Conservation (phyloP, 441 rosid genomes). For the Dalechampia spathulata region DNA sequence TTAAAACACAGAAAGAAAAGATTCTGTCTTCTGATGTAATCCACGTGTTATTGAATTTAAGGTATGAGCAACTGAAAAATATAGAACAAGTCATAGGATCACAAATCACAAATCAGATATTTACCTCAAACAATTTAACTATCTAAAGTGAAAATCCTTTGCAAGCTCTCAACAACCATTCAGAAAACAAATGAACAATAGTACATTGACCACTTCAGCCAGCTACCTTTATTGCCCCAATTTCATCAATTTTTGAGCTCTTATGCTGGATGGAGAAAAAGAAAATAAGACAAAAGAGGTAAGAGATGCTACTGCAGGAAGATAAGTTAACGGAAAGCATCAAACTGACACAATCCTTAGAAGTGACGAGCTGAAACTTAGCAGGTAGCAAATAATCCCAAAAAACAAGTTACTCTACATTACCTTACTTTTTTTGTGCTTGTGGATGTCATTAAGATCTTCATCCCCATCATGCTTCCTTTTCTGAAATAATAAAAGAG, state of each 20-base stretch:
- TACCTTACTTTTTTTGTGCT: constrained; percentile 96
- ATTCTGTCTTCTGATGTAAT: too few species aligned
- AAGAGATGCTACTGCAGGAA: too few species aligned
- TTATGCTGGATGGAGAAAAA: constrained; percentile 63
- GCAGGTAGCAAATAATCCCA: too few species aligned
- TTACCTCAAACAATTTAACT: constrained; percentile 40
- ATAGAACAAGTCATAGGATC: neutral
- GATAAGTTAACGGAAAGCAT: too few species aligned
- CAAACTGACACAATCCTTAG: too few species aligned
- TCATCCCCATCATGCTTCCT: constrained; percentile 94
- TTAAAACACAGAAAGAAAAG: neutral
- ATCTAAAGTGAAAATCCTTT: constrained; percentile 24
- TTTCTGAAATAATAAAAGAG: constrained; percentile 67
- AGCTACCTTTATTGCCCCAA: constrained; percentile 83
- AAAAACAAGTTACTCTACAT: constrained; percentile 15
- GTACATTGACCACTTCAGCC: constrained; percentile 46
- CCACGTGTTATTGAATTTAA: too few species aligned
- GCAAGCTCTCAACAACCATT: constrained; percentile 38
- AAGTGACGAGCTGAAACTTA: too few species aligned
- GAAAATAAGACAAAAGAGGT: too few species aligned
- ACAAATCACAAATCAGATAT: neutral
- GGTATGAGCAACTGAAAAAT: neutral
- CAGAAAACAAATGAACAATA: constrained; percentile 26
- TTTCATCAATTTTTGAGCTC: constrained; percentile 85
- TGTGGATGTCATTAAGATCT: constrained; percentile 70